Percentiles rank a stretch among this genome's conserved stretches.
Evolutionary conservation across 73 alveolate genomes (phyloP).

Genomic region (Paramecium pentaurelia): DNA sequence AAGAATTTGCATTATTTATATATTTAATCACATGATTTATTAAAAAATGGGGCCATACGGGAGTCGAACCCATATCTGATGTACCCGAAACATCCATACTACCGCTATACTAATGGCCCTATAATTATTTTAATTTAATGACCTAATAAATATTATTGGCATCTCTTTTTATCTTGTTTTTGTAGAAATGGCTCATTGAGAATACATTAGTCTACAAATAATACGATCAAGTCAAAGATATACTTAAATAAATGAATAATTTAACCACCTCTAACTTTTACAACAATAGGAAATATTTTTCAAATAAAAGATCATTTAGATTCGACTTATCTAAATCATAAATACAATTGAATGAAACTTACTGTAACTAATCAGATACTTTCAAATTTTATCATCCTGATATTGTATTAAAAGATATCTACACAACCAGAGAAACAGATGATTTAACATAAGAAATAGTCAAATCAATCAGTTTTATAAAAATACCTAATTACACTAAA

Average conservation of each 20-base stretch:
- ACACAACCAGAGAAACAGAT: background rate
- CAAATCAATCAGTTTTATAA: background rate
- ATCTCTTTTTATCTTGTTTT: background rate
- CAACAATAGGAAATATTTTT: background rate
- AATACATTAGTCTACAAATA: background rate
- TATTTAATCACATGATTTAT: background rate
- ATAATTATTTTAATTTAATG: background rate
- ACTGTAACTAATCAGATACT: background rate
- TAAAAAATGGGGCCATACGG: conserved; percentile 57
- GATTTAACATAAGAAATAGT: conserved; percentile 12
- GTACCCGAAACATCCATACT: conserved; percentile 59
- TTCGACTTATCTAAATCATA: background rate
- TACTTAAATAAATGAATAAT: background rate
- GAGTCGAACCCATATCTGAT: conserved; percentile 59
- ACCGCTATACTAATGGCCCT: conserved; percentile 60
- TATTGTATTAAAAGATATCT: background rate
- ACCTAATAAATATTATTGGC: background rate
- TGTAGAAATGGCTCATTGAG: background rate
- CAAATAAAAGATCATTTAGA: background rate
- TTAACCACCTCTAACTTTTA: background rate
- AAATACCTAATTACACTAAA: background rate
- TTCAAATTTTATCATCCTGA: conserved; percentile 25
- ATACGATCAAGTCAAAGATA: background rate
- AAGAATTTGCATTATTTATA: background rate
- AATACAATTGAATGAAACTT: background rate